Conservation (phyloP, 495 filamentous ascomycete species). For the Podospora conica region DNA sequence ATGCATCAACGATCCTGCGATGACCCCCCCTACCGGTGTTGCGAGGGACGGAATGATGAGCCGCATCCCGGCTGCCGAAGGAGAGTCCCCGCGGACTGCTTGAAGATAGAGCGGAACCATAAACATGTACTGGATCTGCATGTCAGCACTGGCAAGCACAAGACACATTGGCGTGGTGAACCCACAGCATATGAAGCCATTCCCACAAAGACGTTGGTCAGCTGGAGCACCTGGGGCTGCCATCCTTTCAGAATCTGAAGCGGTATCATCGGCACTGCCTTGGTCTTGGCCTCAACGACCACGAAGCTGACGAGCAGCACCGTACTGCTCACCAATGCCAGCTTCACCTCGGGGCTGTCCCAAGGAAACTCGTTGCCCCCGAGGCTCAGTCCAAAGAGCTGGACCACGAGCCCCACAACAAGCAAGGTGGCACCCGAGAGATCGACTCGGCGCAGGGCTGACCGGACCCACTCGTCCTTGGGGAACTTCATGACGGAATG, state of each 20-base stretch:
- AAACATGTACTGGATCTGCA: constrained; percentile 53
- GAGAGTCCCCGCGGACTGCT: constrained; percentile 54
- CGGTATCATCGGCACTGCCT: constrained; percentile 58
- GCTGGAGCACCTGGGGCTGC: constrained; percentile 47
- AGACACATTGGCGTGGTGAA: not conserved
- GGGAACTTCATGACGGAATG: constrained; percentile 13
- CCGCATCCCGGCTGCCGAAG: constrained; percentile 51
- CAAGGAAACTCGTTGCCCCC: constrained; percentile 59
- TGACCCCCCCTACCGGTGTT: constrained; percentile 53
- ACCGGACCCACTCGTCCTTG: constrained; percentile 21
- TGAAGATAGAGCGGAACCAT: constrained; percentile 61
- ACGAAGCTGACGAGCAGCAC: constrained; percentile 47
- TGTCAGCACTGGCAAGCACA: not conserved
- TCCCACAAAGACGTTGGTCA: constrained; percentile 57
- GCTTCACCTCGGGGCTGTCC: constrained; percentile 46
- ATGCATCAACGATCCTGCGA: constrained; percentile 58
- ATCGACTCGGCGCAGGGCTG: constrained; percentile 52
- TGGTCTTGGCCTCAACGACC: constrained; percentile 50
- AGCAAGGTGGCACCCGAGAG: constrained; percentile 48
- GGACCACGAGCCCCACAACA: constrained; percentile 49
- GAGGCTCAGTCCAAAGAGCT: constrained; percentile 53
- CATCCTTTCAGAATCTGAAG: constrained; percentile 51
- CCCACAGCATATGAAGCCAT: constrained; percentile 57
- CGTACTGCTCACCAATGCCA: constrained; percentile 44
- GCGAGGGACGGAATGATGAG: constrained; percentile 56